Evolutionary conservation across 2,329 filamentous ascomycete genomes (phyloP).

Genomic region (Phoma sp.): DNA sequence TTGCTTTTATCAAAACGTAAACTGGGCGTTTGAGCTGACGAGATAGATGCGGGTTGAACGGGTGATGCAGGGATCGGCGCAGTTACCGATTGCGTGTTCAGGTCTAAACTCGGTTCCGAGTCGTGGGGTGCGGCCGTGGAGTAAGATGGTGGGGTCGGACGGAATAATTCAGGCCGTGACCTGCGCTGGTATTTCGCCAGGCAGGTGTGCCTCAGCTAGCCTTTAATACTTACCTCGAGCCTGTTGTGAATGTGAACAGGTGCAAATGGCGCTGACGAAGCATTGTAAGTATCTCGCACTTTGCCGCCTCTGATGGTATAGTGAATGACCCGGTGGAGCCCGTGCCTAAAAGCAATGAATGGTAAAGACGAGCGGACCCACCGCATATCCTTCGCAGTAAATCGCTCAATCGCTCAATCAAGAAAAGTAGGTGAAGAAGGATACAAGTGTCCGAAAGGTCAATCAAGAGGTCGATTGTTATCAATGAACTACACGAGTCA

Average conservation of each 20-base stretch:
- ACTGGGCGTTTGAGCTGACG: constrained; percentile 7
- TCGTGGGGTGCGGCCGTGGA: constrained; percentile 15
- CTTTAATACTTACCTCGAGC: not conserved
- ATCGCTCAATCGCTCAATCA: constrained; percentile 7
- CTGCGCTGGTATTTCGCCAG: constrained; percentile 4
- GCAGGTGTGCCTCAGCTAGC: not conserved
- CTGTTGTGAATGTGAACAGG: not conserved
- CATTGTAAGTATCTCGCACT: not conserved
- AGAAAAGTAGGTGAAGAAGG: not conserved
- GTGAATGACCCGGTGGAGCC: not conserved
- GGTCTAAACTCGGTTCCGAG: constrained; percentile 11
- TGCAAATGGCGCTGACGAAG: not conserved
- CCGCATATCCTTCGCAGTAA: constrained; percentile 3
- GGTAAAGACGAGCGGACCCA: not conserved
- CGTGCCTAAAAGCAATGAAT: not conserved
- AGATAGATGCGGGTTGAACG: constrained; percentile 12
- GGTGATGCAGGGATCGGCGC: constrained; percentile 14
- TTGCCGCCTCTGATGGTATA: not conserved
- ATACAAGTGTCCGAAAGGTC: not conserved
- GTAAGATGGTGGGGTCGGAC: constrained; percentile 4
- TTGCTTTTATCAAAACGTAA: constrained; percentile 9
- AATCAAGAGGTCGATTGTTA: not conserved
- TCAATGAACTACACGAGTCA: not conserved
- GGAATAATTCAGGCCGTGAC: constrained; percentile 3
- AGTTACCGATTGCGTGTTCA: constrained; percentile 2